Base-by-base conservation (phyloP, 306 rosid species). In the Pyrus betulifolia region DNA sequence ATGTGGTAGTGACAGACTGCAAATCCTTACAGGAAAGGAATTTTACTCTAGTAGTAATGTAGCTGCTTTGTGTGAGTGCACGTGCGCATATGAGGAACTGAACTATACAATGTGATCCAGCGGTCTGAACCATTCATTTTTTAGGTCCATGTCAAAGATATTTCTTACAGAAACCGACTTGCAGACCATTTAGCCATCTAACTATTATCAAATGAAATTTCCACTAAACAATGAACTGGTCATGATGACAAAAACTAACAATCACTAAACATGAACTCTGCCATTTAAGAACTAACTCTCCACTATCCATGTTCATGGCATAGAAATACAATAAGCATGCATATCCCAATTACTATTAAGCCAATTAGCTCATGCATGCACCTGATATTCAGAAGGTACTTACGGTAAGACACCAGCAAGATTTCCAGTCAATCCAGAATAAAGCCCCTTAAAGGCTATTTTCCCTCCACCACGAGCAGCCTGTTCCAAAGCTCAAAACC, bases 341-440 rank as follows among this genome's bases (percentile, higher is more conserved):
- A 59, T 25, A 44, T 17, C 27, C 35, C 38, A n/a, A 35, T 33
- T 33, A 7, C 40, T 38, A 42, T 23, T 23, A 25, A 72, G 21
- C n/a, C 12, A 22, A 22, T n/a, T 55, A 77, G 66, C 10, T 13
- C 30, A 72, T 12, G 30, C 46, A 66, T 55, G 69, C 33, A n/a
- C 33, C 15, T 31, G 6, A 74, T 54, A 42, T 6, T 14, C 30
- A 78, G 27, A 79, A 86, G 84, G 46, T 77, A 85, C 95, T 83
- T 89, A 94, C 97, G 97, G 98, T 85, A 94, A 87, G 85, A 92
- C 98, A 76, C 98, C 98, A 68, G 83, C 97, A 79, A 94, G 84
- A 85, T 94, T 94, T 81, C 98, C 98, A 7, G 89, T 89, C 89
- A 94, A 85, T 89, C 98, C 98, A 52, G 98, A 92, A 86, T 91